Base-by-base conservation (phyloP, 169 alveolate genomes). In the Babesia microti region DNA sequence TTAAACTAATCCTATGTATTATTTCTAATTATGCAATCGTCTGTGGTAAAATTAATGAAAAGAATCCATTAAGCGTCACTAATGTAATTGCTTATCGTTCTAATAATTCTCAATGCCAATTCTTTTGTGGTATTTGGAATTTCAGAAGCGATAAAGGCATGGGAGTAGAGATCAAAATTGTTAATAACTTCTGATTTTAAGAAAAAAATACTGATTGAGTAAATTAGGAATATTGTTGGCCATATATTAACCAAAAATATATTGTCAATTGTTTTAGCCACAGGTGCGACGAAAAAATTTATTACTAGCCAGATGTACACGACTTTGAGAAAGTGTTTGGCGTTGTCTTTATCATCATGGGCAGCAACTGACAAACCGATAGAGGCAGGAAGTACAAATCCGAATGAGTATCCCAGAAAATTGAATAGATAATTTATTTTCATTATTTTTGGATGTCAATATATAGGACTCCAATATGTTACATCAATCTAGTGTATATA, bases 281-380 rank as follows among this genome's bases (percentile, higher is more conserved):
- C 40, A 11, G 76, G 70, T 6, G 76, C 46, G 29, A 53, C 19
- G 4, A 65, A 28, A 11, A 30, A 21, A 30, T 65, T 53, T 22
- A 48, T 23, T 4, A 55, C 18, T 11, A 54, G 3, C 76, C 76
- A 65, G 32, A 55, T 39, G 21, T 54, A 32, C 27, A 56, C 33
- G 6, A 42, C 68, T 9, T 57, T 37, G 12, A 65, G 72, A 24
- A 22, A 65, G 55, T 39, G 55, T 41, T 65, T 59, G 9, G 76
- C 63, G 29, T 51, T 32, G 35, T 47, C 40, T 19, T 35, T 41
- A 41, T 55, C 40, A 2, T 55, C 59, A 3, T 24, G 33, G 2
- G 73, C n/a, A 0, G 68, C 50, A 6, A 61, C 53, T 34, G 53
- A 58, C 12, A 65, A 39, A 3, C 76, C 76, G 14, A 33, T 45